Evolutionary conservation across 2,329 filamentous ascomycete species (phyloP).

Genomic region (Hypoxylon sp.): DNA sequence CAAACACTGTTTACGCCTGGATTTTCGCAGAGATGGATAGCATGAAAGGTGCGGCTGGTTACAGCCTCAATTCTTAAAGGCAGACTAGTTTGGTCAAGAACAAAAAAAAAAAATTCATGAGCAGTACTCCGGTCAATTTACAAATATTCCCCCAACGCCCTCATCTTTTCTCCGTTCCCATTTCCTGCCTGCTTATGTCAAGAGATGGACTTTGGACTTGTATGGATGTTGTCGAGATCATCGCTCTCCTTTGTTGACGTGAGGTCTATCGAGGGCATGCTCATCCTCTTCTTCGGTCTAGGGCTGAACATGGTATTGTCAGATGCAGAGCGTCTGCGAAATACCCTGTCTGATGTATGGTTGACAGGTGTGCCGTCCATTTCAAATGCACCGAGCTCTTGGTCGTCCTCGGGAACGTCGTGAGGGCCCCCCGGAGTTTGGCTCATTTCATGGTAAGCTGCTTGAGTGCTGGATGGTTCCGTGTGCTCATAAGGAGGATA

Average conservation of each 20-base stretch:
- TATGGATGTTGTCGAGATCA: conserved; percentile 6
- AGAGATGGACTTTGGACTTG: conserved; percentile 4
- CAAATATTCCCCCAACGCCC: conserved; percentile 8
- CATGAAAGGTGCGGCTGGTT: conserved; percentile 3
- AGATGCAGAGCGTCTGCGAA: background rate
- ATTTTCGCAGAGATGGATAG: conserved; percentile 3
- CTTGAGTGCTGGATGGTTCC: background rate
- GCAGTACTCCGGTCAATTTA: conserved; percentile 10
- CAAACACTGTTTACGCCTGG: conserved; percentile 45
- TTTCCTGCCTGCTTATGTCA: conserved; percentile 5
- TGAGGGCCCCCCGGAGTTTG: background rate
- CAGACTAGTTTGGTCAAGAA: conserved; percentile 8
- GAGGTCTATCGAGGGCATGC: conserved; percentile 27
- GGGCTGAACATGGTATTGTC: background rate
- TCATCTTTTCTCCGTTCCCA: background rate
- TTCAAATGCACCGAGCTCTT: conserved; percentile 1
- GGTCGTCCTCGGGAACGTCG: background rate
- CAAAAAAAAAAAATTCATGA: too few species aligned
- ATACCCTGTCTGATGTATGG: background rate
- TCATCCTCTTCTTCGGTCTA: conserved; percentile 13
- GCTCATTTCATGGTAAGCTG: background rate
- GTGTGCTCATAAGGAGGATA: background rate
- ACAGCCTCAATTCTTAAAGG: conserved; percentile 6
- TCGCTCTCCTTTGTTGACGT: conserved; percentile 1
- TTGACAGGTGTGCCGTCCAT: background rate